Conservation (phyloP, 306 rosid genomes). For the Ammopiptanthus mongolicus region DNA sequence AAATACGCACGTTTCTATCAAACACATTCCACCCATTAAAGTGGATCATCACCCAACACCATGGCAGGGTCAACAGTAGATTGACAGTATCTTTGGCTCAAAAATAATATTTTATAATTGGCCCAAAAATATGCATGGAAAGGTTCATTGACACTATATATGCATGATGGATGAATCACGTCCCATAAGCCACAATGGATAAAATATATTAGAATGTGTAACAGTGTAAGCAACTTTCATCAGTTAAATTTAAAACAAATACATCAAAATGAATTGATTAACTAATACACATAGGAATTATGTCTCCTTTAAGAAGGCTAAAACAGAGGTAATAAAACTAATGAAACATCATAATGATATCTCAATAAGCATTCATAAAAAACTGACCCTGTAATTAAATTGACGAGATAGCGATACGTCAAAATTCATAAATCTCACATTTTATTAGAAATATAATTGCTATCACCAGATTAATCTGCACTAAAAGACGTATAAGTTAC, state of each 20-base stretch:
- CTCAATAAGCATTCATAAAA: neutral
- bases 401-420: neutral
- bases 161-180: no score
- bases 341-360: neutral
- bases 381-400: neutral
- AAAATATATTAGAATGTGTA: constrained; percentile 7
- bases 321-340: constrained; percentile 2
- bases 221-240: neutral
- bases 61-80: no score
- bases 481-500: constrained; percentile 20
- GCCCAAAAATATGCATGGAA: no score
- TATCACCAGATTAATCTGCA: constrained; percentile 25
- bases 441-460: neutral
- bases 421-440: neutral
- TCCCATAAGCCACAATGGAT: neutral
- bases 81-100: no score
- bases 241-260: neutral
- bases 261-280: neutral
- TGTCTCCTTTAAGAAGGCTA: neutral
- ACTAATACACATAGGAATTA: neutral
- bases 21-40: no score
- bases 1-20: no score
- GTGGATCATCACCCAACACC: no score
- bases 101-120: no score
- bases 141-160: no score